These are phyloP conservation scores for Phoma herbarum DNA, from an alignment of 2,329 filamentous ascomycete genomes.

Conservation along the genomic window DNA sequence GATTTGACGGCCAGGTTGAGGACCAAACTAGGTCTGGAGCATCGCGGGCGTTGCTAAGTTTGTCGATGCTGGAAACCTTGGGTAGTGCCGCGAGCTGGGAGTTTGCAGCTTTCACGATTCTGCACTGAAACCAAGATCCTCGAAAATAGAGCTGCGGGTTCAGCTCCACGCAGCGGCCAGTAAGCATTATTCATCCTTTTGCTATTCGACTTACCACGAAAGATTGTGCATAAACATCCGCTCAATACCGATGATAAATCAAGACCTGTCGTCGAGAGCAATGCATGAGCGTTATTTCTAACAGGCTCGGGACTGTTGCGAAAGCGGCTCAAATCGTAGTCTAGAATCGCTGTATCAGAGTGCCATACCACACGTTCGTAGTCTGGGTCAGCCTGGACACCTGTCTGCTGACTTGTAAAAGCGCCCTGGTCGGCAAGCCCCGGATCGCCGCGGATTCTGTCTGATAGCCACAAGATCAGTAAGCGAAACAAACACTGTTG, in stretches of 20 bases:
- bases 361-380: neutral
- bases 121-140: neutral
- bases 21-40: neutral
- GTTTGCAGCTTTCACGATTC: neutral
- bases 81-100: neutral
- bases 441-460: neutral
- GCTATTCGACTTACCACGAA: neutral
- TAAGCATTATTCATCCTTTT: neutral
- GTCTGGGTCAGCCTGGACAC: slow-evolving; percentile 1
- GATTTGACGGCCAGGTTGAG: neutral
- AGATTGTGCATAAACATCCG: neutral
- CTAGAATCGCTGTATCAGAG: slow-evolving; percentile 1
- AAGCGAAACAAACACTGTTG: neutral
- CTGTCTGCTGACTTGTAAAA: neutral
- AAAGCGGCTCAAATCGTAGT: neutral
- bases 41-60: neutral
- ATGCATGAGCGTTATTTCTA: neutral
- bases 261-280: neutral
- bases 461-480: neutral
- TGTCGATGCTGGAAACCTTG: neutral
- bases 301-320: neutral
- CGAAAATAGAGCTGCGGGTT: neutral
- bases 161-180: neutral
- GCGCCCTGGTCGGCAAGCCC: neutral
- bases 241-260: neutral